Percentiles rank a stretch among this genome's conserved stretches.
phyloP scores from a whole-genome alignment of 371 early-diverging fungal species.

The Saksenaea oblongispora region DNA sequence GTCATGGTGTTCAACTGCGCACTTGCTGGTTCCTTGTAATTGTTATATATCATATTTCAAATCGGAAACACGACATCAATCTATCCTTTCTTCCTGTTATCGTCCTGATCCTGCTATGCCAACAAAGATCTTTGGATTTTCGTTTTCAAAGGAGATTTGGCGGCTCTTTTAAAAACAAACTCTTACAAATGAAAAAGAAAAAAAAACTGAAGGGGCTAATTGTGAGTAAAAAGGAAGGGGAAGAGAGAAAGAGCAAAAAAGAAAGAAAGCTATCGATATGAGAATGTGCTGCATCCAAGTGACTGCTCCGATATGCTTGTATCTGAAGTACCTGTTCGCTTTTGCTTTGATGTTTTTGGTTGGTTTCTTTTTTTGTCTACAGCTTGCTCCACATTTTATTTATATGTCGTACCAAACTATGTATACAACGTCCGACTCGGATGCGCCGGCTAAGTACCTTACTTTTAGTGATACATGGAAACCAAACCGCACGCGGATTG shows the following conservation, averaged over 20 bases:
- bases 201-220: background rate
- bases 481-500: no score
- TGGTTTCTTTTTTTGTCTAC: no score
- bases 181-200: background rate
- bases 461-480: no score
- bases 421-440: no score
- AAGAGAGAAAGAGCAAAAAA: background rate
- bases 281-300: background rate
- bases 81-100: background rate
- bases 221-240: background rate
- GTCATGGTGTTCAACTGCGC: background rate
- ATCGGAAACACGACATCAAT: background rate
- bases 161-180: background rate
- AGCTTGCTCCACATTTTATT: no score
- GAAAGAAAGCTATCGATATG: background rate
- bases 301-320: background rate
- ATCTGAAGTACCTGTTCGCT: no score
- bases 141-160: background rate
- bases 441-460: no score
- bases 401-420: no score
- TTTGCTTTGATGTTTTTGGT: no score
- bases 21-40: background rate
- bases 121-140: background rate
- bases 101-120: background rate
- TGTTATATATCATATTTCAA: background rate